Evolutionary conservation across 805 yeast species (phyloP).

Genomic region (Metschnikowia arizonensis): DNA sequence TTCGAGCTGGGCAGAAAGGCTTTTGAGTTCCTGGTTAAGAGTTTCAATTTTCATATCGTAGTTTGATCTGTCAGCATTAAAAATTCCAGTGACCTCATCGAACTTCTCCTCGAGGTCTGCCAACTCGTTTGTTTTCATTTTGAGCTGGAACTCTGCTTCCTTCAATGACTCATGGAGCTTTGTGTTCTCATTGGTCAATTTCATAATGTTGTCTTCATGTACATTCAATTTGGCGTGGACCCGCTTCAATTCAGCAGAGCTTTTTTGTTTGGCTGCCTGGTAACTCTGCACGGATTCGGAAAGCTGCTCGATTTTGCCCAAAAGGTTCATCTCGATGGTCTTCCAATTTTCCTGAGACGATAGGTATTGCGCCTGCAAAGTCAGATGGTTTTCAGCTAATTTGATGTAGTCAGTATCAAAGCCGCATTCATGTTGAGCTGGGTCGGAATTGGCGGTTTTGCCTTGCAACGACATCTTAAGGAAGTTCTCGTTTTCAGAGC

Average conservation of each 20-base stretch:
- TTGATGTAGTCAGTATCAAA: constrained; percentile 40
- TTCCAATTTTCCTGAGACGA: constrained; percentile 82
- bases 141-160: constrained; percentile 18
- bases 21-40: constrained; percentile 17
- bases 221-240: constrained; percentile 14
- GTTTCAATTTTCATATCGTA: constrained; percentile 25
- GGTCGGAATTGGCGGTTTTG: background rate
- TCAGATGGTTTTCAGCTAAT: constrained; percentile 46
- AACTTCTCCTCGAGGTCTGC: constrained; percentile 27
- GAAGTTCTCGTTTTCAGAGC: constrained; percentile 54
- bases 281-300: constrained; percentile 25
- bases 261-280: constrained; percentile 23
- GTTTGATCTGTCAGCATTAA: constrained; percentile 27
- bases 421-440: constrained; percentile 17
- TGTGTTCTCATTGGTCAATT: constrained; percentile 16
- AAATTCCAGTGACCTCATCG: constrained; percentile 31
- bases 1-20: background rate
- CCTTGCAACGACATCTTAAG: constrained; percentile 8
- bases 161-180: constrained; percentile 22
- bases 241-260: constrained; percentile 35
- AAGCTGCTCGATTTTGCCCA: constrained; percentile 41
- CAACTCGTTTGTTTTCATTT: constrained; percentile 22
- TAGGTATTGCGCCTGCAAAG: constrained; percentile 66
- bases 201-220: constrained; percentile 21
- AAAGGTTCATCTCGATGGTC: constrained; percentile 65